These are phyloP conservation scores for Trametes polyzona DNA, from an alignment of 1,284 basidiomycete genomes.

Conservation along the genomic window DNA sequence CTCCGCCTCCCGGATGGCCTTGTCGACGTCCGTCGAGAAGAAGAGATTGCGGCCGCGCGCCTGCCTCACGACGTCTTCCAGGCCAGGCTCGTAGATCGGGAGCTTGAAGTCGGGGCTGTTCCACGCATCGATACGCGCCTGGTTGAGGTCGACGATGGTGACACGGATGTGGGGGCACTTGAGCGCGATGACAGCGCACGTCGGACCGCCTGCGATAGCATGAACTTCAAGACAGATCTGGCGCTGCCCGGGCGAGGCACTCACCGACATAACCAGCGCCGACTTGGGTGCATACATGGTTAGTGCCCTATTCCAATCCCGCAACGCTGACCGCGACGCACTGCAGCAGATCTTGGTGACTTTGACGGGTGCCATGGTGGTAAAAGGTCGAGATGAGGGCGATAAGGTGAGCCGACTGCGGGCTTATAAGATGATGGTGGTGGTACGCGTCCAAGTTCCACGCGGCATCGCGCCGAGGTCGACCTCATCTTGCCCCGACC, in stretches of 20 bases:
- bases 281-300: conserved; percentile 50
- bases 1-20: conserved; percentile 91
- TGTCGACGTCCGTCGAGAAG: conserved; percentile 96
- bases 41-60: conserved; percentile 95
- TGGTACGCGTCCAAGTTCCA: conserved; percentile 15
- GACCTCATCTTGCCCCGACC: conserved; percentile 5
- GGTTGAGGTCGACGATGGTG: conserved; percentile 98
- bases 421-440: conserved; percentile 22
- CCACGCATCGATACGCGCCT: conserved; percentile 95
- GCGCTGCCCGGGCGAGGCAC: conserved; percentile 32
- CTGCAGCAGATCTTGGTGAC: conserved; percentile 92
- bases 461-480: conserved; percentile 12
- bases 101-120: conserved; percentile 78
- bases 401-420: conserved; percentile 13
- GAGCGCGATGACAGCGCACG: conserved; percentile 94
- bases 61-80: conserved; percentile 90
- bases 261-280: conserved; percentile 96
- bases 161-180: conserved; percentile 94
- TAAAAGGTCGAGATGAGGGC: conserved; percentile 13
- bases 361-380: conserved; percentile 60
- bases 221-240: not conserved
- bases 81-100: conserved; percentile 97
- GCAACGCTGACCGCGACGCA: conserved; percentile 48
- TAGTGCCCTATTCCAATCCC: not conserved
- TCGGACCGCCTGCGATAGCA: conserved; percentile 76